Base-by-base conservation (phyloP, 2,329 filamentous ascomycete genomes). In the Aspergillus hortae region DNA sequence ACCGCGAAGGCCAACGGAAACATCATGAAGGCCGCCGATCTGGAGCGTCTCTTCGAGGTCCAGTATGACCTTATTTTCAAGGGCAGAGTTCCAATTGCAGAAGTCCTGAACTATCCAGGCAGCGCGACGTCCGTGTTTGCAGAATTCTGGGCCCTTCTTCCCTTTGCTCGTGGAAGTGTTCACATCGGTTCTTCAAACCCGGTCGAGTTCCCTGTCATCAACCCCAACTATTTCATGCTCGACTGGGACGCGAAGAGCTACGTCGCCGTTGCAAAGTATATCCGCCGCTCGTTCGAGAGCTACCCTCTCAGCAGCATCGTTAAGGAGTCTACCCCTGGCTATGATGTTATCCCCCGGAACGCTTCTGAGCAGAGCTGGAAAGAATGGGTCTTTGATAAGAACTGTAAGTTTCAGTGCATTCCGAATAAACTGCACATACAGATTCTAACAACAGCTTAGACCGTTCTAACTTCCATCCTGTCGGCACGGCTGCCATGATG, bases 401-500 rank as follows among this genome's bases (percentile, higher is more conserved):
- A 58, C 46, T 67, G 66, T 68, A 52, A 52, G 65, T 51, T 17
- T 25, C 23, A 15, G 15, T 36, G 6, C 6, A 11, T 25, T 11
- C 27, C 7, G 2, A 7, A 19, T 4, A 38, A 1, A 38, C 17
- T 17, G 30, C 3, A 2, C 5, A 36, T 9, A 38, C 23, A 15
- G 30, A 30, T 42, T 41, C 12, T 6, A 38, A 23, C 27, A 5
- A 19, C 11, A n/a, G 6, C 2, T 6, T 17, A 63, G 61, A 66
- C 44, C 51, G 61, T 21, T 63, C 67, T 9, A 65, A 67, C 45
- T 68, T 59, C 53, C 69, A 71, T 47, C 60, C 64, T 4, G 59
- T 64, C 27, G 65, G 67, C 15, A 69, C 65, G 4, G 61, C 63
- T 11, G 62, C 67, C 21, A 71, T 71, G 67, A 51, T 68, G 46